A percentile compares a stretch with the other conserved stretches of the same genome.
phyloP scores from a whole-genome alignment of 2,329 filamentous ascomycete species.

The Byssothecium circinans region DNA sequence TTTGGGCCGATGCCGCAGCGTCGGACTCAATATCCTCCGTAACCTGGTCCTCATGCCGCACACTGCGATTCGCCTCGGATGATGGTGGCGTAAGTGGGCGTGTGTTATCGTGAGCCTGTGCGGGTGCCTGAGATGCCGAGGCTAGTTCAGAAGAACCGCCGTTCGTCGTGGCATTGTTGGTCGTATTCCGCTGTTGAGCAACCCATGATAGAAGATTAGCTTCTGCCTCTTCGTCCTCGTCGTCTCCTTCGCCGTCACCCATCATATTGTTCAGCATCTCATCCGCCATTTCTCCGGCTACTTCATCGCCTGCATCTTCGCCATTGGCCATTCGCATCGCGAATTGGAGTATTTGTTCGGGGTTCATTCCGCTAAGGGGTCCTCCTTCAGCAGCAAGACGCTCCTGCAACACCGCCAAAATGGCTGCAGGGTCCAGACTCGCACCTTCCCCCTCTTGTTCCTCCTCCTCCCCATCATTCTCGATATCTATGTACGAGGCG shows the following conservation, averaged over 20 bases:
- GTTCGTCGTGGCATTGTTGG: slow-evolving; percentile 12
- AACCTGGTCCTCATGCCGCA: slow-evolving; percentile 8
- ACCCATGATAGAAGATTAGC: slow-evolving; percentile 38
- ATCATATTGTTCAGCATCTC: slow-evolving; percentile 43
- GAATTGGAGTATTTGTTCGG: slow-evolving; percentile 46
- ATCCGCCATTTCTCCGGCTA: slow-evolving; percentile 47
- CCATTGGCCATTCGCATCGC: slow-evolving; percentile 50
- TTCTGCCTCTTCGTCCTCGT: slow-evolving; percentile 32
- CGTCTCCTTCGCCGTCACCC: slow-evolving; percentile 37
- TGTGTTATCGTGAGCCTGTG: slow-evolving; percentile 11
- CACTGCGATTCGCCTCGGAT: slow-evolving; percentile 23
- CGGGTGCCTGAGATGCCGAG: slow-evolving; percentile 10
- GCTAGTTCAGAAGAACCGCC: background rate
- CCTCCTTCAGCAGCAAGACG: slow-evolving; percentile 39
- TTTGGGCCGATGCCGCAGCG: slow-evolving; percentile 1
- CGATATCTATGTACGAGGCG: slow-evolving; percentile 14
- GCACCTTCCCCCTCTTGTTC: slow-evolving; percentile 16
- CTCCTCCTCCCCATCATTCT: slow-evolving; percentile 15
- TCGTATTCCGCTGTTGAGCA: slow-evolving; percentile 30
- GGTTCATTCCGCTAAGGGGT: slow-evolving; percentile 45
- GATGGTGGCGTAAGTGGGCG: slow-evolving; percentile 25
- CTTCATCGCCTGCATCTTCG: slow-evolving; percentile 46
- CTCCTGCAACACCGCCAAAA: slow-evolving; percentile 41
- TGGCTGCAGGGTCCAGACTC: slow-evolving; percentile 42
- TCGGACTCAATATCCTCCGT: background rate